phyloP scores from a whole-genome alignment of 106 monocot genomes.

The Iris macrosiphon region DNA sequence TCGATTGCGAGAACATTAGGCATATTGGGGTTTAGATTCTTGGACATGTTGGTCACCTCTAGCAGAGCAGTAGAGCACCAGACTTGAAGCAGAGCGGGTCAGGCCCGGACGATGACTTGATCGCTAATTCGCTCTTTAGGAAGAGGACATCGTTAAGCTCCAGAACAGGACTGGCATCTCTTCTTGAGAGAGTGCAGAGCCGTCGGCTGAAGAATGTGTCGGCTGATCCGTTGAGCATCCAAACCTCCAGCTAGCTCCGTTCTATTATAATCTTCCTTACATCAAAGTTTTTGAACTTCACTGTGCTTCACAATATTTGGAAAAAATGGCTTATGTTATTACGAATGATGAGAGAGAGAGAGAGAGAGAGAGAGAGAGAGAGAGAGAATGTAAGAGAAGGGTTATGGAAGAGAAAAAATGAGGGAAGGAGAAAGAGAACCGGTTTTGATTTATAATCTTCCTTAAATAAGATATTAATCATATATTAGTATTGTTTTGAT shows the following conservation, averaged over 20 bases:
- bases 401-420: no score
- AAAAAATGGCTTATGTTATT: no score
- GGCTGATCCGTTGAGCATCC: constrained; percentile 34
- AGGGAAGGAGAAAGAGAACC: no score
- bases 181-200: constrained; percentile 47
- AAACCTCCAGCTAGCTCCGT: constrained; percentile 51
- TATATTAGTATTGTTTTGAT: no score
- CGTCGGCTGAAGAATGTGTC: constrained; percentile 38
- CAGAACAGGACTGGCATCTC: constrained; percentile 50
- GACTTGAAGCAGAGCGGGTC: constrained; percentile 49
- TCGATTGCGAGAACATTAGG: constrained; percentile 68
- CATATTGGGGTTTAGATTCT: constrained; percentile 45
- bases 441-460: no score
- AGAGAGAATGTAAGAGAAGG: no score
- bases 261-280: no score
- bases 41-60: constrained; percentile 26
- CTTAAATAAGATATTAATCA: no score
- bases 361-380: no score
- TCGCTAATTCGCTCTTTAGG: constrained; percentile 53
- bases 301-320: no score
- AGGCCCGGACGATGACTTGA: constrained; percentile 11
- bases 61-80: constrained; percentile 49
- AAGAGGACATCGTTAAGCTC: constrained; percentile 77
- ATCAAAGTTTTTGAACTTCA: no score
- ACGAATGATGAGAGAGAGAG: no score